Conservation (phyloP, 495 filamentous ascomycete species). For the Annulohypoxylon stygium region DNA sequence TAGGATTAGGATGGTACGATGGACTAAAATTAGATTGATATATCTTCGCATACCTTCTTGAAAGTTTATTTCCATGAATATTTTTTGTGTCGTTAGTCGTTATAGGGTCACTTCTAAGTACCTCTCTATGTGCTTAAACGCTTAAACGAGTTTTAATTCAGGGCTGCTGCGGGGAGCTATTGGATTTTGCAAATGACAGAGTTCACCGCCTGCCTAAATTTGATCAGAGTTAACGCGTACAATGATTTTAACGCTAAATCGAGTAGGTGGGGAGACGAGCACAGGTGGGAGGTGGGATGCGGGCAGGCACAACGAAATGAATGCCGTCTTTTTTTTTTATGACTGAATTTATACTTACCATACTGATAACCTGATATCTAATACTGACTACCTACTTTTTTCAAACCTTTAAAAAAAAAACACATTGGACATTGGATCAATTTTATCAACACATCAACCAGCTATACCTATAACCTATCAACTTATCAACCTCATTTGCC, state of each 20-base stretch:
- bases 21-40: not conserved
- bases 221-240: constrained; percentile 35
- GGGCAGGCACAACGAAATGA: constrained; percentile 28
- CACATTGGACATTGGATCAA: not conserved
- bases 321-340: constrained; percentile 28
- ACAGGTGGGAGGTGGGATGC: constrained; percentile 16
- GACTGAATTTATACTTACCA: constrained; percentile 22
- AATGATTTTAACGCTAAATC: constrained; percentile 44
- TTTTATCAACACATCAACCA: not conserved
- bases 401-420: constrained; percentile 18
- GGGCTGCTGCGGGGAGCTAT: constrained; percentile 18
- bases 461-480: not conserved
- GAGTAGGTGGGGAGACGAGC: constrained; percentile 42
- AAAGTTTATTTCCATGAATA: too few species aligned
- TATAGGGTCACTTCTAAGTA: too few species aligned
- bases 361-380: too few species aligned
- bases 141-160: constrained; percentile 6
- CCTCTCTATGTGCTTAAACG: constrained; percentile 19
- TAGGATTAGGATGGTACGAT: not conserved
- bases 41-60: not conserved
- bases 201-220: constrained; percentile 40
- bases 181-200: constrained; percentile 9
- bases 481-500: not conserved
- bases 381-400: not conserved
- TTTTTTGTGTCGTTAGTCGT: too few species aligned